These are phyloP conservation scores for Neofusicoccum sp. DNA, from an alignment of 2,329 filamentous ascomycete species.

Conservation along the genomic window DNA sequence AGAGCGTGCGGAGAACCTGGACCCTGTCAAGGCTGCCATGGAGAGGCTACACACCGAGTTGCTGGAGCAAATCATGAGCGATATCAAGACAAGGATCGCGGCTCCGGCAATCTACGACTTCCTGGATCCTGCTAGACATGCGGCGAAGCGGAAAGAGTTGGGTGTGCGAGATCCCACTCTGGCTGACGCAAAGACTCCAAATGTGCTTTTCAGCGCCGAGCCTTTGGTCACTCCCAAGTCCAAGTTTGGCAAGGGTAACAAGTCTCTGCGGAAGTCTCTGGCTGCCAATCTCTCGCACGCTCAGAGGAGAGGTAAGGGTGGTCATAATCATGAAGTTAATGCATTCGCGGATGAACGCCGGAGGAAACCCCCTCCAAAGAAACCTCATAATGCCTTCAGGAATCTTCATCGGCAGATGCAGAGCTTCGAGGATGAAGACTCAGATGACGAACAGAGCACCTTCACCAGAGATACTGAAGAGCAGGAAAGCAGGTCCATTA, in stretches of 20 bases:
- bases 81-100: conserved; percentile 86
- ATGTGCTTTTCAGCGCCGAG: conserved; percentile 50
- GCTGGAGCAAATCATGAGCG: conserved; percentile 81
- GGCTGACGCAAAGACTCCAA: conserved; percentile 59
- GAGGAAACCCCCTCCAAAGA: conserved; percentile 56
- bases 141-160: conserved; percentile 75
- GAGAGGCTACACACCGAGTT: conserved; percentile 79
- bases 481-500: conserved; percentile 77
- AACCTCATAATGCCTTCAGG: conserved; percentile 67
- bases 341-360: conserved; percentile 61
- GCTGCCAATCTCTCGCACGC: conserved; percentile 3
- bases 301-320: conserved; percentile 12
- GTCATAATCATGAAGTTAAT: conserved; percentile 35
- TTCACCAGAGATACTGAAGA: conserved; percentile 79
- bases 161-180: conserved; percentile 70
- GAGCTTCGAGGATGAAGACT: conserved; percentile 74
- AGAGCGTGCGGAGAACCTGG: conserved; percentile 81
- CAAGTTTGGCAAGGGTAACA: conserved; percentile 11
- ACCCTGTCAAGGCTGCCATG: conserved; percentile 84
- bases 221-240: conserved; percentile 7
- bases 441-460: conserved; percentile 75
- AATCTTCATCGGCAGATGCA: conserved; percentile 81
- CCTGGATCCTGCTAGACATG: conserved; percentile 80
- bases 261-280: conserved; percentile 11
- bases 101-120: conserved; percentile 78